Evolutionary conservation across 2,329 filamentous ascomycete species (phyloP).

Genomic region (Cylindrodendrum hubeiense): DNA sequence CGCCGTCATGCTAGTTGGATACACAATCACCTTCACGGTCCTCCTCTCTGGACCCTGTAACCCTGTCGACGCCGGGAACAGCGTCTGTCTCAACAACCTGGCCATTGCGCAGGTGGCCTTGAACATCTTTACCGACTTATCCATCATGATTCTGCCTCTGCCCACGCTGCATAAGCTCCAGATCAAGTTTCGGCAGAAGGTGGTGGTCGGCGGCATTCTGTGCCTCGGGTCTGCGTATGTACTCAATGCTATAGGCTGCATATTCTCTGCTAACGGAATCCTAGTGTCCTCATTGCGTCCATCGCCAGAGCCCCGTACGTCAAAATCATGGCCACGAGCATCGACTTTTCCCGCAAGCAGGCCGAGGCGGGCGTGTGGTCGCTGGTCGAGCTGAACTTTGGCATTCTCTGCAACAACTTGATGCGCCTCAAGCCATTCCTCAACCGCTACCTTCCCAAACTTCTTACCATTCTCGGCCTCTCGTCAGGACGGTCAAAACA

Average conservation of each 20-base stretch:
- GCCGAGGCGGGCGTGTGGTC: conserved; percentile 27
- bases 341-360: conserved; percentile 21
- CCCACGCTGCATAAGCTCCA: conserved; percentile 12
- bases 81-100: conserved; percentile 20
- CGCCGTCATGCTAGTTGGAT: neutral
- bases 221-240: conserved; percentile 23
- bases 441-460: conserved; percentile 17
- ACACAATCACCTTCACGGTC: conserved; percentile 18
- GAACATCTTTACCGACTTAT: conserved; percentile 21
- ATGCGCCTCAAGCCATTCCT: conserved; percentile 26
- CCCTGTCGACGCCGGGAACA: conserved; percentile 8
- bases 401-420: conserved; percentile 24
- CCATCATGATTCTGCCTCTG: conserved; percentile 17
- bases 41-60: conserved; percentile 20
- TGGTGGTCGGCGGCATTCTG: conserved; percentile 13
- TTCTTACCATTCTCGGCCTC: conserved; percentile 7
- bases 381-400: conserved; percentile 23
- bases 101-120: conserved; percentile 21
- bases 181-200: conserved; percentile 18
- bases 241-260: neutral
- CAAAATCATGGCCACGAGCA: conserved; percentile 12
- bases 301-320: conserved; percentile 24
- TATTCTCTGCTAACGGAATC: neutral
- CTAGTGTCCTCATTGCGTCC: conserved; percentile 20
- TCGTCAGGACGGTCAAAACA: conserved; percentile 1